phyloP scores from a whole-genome alignment of 2,329 filamentous ascomycete genomes.

The Rugonectria rugulosa region DNA sequence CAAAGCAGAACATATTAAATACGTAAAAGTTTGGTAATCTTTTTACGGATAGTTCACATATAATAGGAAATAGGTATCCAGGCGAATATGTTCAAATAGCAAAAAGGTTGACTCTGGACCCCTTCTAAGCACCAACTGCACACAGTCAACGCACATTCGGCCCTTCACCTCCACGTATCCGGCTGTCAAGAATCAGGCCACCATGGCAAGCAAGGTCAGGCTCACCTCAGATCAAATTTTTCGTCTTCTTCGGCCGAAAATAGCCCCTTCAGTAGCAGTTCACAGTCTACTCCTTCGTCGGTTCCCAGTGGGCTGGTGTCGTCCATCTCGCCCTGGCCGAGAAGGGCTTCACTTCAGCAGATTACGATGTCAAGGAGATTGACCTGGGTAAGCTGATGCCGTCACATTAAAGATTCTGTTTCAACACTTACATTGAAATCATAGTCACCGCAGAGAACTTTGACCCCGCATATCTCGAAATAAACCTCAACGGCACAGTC shows the following conservation, averaged over 20 bases:
- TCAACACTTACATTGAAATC: no score
- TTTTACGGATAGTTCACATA: no score
- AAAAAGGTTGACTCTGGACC: no score
- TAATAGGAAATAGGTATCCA: no score
- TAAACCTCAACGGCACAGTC: constrained; percentile 30
- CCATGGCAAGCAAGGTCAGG: not conserved
- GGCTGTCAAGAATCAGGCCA: no score
- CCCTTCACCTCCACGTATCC: no score
- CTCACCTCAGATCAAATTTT: not conserved
- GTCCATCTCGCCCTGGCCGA: constrained; percentile 27
- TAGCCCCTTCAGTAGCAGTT: constrained; percentile 6
- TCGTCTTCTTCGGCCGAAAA: not conserved
- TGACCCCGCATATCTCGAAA: constrained; percentile 24
- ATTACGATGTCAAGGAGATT: constrained; percentile 25
- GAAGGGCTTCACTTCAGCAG: constrained; percentile 25
- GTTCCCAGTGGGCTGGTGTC: constrained; percentile 31
- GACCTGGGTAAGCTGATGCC: constrained; percentile 10
- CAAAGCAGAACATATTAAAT: no score
- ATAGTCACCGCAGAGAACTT: constrained; percentile 25
- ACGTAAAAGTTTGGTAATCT: no score
- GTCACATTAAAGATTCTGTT: no score
- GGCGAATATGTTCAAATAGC: no score
- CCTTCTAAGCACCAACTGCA: no score
- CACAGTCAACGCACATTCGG: no score
- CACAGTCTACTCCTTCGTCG: constrained; percentile 26